These are phyloP conservation scores for Paecilomyces formosus DNA, from an alignment of 2,329 filamentous ascomycete genomes.

Conservation along the genomic window DNA sequence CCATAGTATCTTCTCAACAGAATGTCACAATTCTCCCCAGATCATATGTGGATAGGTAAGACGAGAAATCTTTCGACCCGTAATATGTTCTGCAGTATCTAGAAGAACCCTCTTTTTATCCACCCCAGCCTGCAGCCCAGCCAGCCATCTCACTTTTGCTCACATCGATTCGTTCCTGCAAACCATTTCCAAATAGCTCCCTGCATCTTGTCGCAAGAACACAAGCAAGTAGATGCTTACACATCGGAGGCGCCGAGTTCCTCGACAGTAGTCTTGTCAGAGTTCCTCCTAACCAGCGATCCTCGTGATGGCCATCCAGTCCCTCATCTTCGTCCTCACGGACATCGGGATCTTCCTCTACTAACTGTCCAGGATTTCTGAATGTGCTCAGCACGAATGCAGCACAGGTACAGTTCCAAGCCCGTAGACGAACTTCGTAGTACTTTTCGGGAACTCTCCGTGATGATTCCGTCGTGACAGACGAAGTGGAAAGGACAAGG, in stretches of 20 bases:
- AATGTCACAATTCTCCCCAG: no score
- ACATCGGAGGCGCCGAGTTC: slow-evolving; percentile 42
- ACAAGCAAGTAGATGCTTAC: slow-evolving; percentile 86
- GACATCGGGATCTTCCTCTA: neutral
- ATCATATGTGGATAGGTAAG: no score
- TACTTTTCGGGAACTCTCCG: slow-evolving; percentile 18
- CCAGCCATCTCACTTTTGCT: slow-evolving; percentile 65
- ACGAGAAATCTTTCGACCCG: no score
- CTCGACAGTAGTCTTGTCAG: slow-evolving; percentile 15
- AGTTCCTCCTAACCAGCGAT: slow-evolving; percentile 32
- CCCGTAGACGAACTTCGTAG: slow-evolving; percentile 65
- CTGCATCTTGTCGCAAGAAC: slow-evolving; percentile 62
- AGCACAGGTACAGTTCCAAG: slow-evolving; percentile 89
- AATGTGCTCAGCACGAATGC: slow-evolving; percentile 72
- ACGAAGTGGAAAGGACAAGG: slow-evolving; percentile 56
- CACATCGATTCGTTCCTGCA: slow-evolving; percentile 46
- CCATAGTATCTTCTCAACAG: no score
- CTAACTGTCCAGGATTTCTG: slow-evolving; percentile 28
- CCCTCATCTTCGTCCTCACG: slow-evolving; percentile 9
- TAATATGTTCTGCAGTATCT: no score
- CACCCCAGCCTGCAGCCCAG: slow-evolving; percentile 48
- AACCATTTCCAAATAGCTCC: slow-evolving; percentile 48
- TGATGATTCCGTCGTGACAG: slow-evolving; percentile 14
- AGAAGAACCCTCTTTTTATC: slow-evolving; percentile 12
- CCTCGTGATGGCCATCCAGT: slow-evolving; percentile 2